phyloP scores from a whole-genome alignment of 257 asterid genomes.

The Catharanthus roseus region DNA sequence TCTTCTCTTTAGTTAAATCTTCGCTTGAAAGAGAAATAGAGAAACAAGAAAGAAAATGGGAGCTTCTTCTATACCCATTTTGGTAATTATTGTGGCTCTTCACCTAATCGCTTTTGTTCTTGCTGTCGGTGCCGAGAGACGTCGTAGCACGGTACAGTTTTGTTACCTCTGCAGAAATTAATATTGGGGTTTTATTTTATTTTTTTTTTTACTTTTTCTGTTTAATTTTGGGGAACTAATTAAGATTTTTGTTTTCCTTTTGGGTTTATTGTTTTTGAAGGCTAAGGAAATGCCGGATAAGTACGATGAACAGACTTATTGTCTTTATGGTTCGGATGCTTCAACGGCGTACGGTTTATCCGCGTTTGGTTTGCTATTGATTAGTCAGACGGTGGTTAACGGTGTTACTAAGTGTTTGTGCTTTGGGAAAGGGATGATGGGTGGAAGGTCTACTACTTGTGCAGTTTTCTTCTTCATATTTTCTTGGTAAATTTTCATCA shows the following conservation, averaged over 20 bases:
- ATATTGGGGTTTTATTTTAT: neutral
- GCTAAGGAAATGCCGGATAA: constrained; percentile 75
- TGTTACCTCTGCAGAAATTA: neutral
- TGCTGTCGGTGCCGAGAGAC: constrained; percentile 95
- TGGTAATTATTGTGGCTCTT: constrained; percentile 53
- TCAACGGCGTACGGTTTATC: constrained; percentile 85
- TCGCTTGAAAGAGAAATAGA: neutral
- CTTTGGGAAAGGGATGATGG: constrained; percentile 76
- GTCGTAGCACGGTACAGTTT: constrained; percentile 81
- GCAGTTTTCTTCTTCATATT: constrained; percentile 70
- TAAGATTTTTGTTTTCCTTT: neutral
- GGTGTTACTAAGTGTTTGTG: constrained; percentile 91
- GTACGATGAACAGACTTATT: constrained; percentile 81
- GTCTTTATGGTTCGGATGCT: constrained; percentile 76
- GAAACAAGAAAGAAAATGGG: constrained; percentile 39
- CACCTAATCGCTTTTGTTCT: constrained; percentile 84
- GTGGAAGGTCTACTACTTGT: constrained; percentile 47
- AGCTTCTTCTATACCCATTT: constrained; percentile 67
- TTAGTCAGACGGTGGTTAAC: constrained; percentile 66
- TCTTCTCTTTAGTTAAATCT: neutral
- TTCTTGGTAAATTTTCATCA: constrained; percentile 55
- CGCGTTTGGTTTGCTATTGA: constrained; percentile 85
- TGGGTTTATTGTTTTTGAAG: constrained; percentile 26
- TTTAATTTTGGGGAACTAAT: neutral
- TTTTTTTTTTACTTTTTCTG: neutral